Evolutionary conservation across 176 grass and related monocot genomes (phyloP).

Genomic region (Aegilops bicornis): DNA sequence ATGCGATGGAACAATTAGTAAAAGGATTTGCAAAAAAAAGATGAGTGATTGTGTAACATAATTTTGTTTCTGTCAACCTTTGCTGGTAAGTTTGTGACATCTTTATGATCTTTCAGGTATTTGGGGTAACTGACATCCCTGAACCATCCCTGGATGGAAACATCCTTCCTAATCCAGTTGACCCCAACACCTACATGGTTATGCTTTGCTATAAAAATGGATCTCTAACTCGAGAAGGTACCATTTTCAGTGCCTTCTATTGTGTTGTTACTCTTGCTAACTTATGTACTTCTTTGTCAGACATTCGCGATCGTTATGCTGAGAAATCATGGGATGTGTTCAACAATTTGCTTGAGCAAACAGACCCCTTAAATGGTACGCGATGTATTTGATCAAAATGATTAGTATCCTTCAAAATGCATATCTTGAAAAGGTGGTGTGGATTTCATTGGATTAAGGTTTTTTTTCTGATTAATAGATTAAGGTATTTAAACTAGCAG

Average conservation of each 20-base stretch:
- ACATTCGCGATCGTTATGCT: constrained; percentile 63
- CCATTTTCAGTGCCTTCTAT: neutral
- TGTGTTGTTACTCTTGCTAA: neutral
- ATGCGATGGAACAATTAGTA: neutral
- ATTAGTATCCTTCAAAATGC: neutral
- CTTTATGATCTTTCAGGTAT: constrained; percentile 52
- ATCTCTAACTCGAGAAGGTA: constrained; percentile 72
- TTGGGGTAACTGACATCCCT: constrained; percentile 43
- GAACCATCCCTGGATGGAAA: constrained; percentile 57
- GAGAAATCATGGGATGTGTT: constrained; percentile 81
- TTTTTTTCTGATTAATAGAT: no score
- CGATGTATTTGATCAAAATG: neutral
- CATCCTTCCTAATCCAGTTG: constrained; percentile 60
- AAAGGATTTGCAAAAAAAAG: neutral
- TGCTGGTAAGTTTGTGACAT: neutral
- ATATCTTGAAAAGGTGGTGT: neutral
- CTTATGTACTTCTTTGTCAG: constrained; percentile 24
- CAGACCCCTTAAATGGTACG: constrained; percentile 69
- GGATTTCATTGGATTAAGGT: no score
- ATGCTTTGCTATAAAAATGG: constrained; percentile 90
- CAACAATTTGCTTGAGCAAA: constrained; percentile 58
- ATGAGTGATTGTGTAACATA: neutral
- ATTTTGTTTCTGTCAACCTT: neutral
- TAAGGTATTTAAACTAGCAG: no score
- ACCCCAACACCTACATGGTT: constrained; percentile 65